Evolutionary conservation across 2,329 filamentous ascomycete species (phyloP).

Genomic region (Pseudopithomyces maydicus): DNA sequence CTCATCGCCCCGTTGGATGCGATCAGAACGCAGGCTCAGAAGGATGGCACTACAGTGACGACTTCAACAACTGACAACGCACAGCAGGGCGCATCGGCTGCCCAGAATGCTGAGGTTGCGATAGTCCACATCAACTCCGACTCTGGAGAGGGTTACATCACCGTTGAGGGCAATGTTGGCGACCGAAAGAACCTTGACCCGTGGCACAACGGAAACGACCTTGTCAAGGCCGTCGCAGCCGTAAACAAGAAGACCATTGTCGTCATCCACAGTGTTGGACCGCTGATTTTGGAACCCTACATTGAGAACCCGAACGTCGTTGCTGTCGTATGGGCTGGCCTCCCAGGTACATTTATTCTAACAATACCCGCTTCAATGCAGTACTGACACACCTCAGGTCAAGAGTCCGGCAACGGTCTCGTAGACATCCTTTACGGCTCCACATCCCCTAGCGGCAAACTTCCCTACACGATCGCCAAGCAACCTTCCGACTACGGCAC

Average conservation of each 20-base stretch:
- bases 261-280: conserved; percentile 46
- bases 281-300: conserved; percentile 42
- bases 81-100: conserved; percentile 43
- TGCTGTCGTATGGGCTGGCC: conserved; percentile 47
- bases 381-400: conserved; percentile 20
- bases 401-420: conserved; percentile 54
- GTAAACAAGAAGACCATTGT: conserved; percentile 46
- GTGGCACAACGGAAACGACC: conserved; percentile 51
- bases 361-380: background rate
- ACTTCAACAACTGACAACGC: conserved; percentile 47
- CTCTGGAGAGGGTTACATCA: conserved; percentile 56
- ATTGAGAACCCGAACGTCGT: conserved; percentile 44
- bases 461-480: conserved; percentile 58
- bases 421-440: conserved; percentile 53
- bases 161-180: conserved; percentile 51
- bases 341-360: conserved; percentile 32
- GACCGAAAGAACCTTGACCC: conserved; percentile 56
- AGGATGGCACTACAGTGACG: conserved; percentile 45
- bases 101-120: conserved; percentile 41
- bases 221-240: conserved; percentile 45
- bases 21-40: conserved; percentile 44
- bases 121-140: conserved; percentile 57
- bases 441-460: conserved; percentile 56
- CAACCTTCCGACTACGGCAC: conserved; percentile 38
- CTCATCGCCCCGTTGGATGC: conserved; percentile 52